Percentiles rank a stretch among this genome's conserved stretches.
phyloP scores from a whole-genome alignment of 371 early-diverging fungal genomes.

The Rhizopus sp. region DNA sequence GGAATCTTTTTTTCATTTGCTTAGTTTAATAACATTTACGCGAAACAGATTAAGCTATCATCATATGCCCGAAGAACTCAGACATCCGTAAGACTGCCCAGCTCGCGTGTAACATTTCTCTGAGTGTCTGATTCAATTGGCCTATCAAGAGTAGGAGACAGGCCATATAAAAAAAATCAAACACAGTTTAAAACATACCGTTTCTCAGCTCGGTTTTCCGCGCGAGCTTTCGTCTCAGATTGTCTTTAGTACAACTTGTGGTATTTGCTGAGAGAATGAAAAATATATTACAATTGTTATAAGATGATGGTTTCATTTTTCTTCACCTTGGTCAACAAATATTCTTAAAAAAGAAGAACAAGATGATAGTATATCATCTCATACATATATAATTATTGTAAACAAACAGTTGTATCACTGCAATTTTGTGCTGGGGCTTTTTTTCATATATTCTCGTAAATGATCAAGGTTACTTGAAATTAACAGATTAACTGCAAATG shows the following conservation, averaged over 20 bases:
- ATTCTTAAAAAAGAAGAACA: neutral
- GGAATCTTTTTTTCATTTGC: neutral
- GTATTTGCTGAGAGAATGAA: neutral
- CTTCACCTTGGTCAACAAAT: neutral
- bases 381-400: neutral
- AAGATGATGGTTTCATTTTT: neutral
- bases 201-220: neutral
- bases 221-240: neutral
- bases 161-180: constrained; percentile 24
- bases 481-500: too few species aligned
- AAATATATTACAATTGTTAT: too few species aligned
- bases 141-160: constrained; percentile 15
- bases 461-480: too few species aligned
- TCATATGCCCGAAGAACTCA: constrained; percentile 34
- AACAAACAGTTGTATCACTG: too few species aligned
- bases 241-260: constrained; percentile 10
- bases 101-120: constrained; percentile 25
- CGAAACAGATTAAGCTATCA: constrained; percentile 33
- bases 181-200: constrained; percentile 32
- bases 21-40: constrained; percentile 12
- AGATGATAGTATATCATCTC: neutral
- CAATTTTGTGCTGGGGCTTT: too few species aligned
- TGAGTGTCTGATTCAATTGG: constrained; percentile 24
- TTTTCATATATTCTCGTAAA: too few species aligned
- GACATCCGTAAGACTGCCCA: constrained; percentile 38